Conservation (phyloP, 176 grass and related monocot species). For the Eragrostis curvula region DNA sequence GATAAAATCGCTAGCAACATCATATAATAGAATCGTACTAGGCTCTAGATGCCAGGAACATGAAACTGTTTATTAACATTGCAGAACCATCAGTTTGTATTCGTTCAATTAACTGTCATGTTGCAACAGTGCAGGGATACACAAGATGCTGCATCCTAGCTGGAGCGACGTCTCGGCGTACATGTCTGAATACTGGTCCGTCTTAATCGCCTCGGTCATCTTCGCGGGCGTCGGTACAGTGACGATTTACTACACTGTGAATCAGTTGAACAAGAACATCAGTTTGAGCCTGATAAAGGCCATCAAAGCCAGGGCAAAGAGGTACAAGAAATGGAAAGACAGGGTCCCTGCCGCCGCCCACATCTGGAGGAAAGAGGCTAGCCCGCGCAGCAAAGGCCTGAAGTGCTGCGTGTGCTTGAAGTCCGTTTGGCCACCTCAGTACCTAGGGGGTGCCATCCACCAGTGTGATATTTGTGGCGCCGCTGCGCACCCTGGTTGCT, state of each 20-base stretch:
- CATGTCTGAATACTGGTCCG: constrained; percentile 48
- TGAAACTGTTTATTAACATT: not conserved
- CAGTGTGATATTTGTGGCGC: constrained; percentile 80
- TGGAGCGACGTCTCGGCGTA: constrained; percentile 50
- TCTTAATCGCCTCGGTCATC: constrained; percentile 46
- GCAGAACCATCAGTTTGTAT: not conserved
- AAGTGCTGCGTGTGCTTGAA: constrained; percentile 85
- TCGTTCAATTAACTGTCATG: not conserved
- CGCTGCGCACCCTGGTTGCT: constrained; percentile 70
- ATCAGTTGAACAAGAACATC: constrained; percentile 71
- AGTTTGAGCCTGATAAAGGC: constrained; percentile 73
- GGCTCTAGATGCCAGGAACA: not conserved
- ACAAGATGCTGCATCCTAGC: constrained; percentile 61
- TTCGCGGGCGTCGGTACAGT: constrained; percentile 38
- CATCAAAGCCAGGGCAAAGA: constrained; percentile 69
- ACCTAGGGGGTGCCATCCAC: constrained; percentile 47
- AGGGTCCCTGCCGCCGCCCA: constrained; percentile 69
- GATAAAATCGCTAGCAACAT: not conserved
- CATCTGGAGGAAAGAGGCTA: constrained; percentile 65
- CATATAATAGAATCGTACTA: not conserved
- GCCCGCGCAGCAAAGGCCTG: constrained; percentile 60
- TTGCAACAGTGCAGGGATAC: constrained; percentile 33
- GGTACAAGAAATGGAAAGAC: constrained; percentile 71
- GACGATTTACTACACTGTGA: constrained; percentile 62
- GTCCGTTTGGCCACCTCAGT: constrained; percentile 59